Conservation (phyloP, 768 basidiomycete genomes). For the Suillus lakei region DNA sequence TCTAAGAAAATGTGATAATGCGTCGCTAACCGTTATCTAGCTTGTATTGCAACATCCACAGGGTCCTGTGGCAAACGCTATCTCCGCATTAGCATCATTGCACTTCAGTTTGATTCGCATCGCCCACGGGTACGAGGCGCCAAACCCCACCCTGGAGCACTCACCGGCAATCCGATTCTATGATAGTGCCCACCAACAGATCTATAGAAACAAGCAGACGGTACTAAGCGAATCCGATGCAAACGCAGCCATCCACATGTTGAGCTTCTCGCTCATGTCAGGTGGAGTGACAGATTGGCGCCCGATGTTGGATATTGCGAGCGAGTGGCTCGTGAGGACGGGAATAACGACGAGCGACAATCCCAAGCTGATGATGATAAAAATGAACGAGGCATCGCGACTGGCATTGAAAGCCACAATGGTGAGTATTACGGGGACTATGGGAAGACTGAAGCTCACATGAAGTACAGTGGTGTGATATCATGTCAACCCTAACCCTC, state of each 20-base stretch:
- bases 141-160: slow-evolving; percentile 55
- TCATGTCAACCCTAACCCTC: slow-evolving; percentile 68
- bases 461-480: slow-evolving; percentile 71
- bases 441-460: not conserved
- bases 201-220: slow-evolving; percentile 59
- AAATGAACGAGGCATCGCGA: slow-evolving; percentile 56
- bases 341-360: slow-evolving; percentile 68
- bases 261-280: slow-evolving; percentile 73
- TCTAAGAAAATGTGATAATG: not conserved
- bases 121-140: slow-evolving; percentile 63
- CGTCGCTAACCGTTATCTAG: slow-evolving; percentile 23
- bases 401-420: slow-evolving; percentile 72
- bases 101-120: slow-evolving; percentile 68
- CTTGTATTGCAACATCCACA: slow-evolving; percentile 67
- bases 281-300: slow-evolving; percentile 75
- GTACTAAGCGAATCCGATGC: slow-evolving; percentile 71
- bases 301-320: slow-evolving; percentile 67
- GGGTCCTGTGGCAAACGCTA: slow-evolving; percentile 72
- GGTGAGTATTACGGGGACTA: slow-evolving; percentile 49
- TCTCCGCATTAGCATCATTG: slow-evolving; percentile 76
- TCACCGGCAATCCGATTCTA: slow-evolving; percentile 68
- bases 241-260: slow-evolving; percentile 77
- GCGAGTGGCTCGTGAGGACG: slow-evolving; percentile 76
- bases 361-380: slow-evolving; percentile 60
- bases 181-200: slow-evolving; percentile 68